phyloP scores from a whole-genome alignment of 2,329 filamentous ascomycete species.

The Clonostachys sp. region DNA sequence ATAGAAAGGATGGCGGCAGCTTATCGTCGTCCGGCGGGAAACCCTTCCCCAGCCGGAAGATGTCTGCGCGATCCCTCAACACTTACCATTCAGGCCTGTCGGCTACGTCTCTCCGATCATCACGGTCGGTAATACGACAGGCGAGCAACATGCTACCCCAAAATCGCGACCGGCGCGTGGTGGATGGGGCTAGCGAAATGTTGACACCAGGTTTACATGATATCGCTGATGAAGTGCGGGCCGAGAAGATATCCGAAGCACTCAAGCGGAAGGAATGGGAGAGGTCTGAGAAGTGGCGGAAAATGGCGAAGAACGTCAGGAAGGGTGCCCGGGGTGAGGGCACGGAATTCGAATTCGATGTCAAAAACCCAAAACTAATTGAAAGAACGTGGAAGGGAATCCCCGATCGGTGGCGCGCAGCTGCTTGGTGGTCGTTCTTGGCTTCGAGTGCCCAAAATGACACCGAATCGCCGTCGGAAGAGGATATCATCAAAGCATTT shows the following conservation, averaged over 20 bases:
- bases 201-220: constrained; percentile 54
- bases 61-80: constrained; percentile 54
- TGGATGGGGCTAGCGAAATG: constrained; percentile 66
- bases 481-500: constrained; percentile 68
- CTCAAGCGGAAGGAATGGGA: constrained; percentile 59
- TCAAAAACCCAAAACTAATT: constrained; percentile 76
- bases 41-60: constrained; percentile 46
- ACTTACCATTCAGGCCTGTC: constrained; percentile 51
- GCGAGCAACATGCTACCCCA: constrained; percentile 56
- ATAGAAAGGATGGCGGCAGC: constrained; percentile 24
- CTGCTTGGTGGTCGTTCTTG: constrained; percentile 94
- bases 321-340: constrained; percentile 48
- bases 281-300: constrained; percentile 63
- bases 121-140: constrained; percentile 50
- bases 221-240: constrained; percentile 49
- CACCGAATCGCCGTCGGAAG: constrained; percentile 58
- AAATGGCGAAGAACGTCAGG: constrained; percentile 56
- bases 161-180: constrained; percentile 55
- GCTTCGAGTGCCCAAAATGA: constrained; percentile 66
- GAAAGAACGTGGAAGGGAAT: constrained; percentile 97
- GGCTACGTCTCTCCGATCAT: constrained; percentile 44
- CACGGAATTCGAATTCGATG: constrained; percentile 74
- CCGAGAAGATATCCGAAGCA: constrained; percentile 46
- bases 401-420: constrained; percentile 88
- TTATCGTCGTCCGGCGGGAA: constrained; percentile 32